Percentiles rank a stretch among this genome's conserved stretches.
Conservation (phyloP, 257 asterid species). For the Penstemon davidsonii region DNA sequence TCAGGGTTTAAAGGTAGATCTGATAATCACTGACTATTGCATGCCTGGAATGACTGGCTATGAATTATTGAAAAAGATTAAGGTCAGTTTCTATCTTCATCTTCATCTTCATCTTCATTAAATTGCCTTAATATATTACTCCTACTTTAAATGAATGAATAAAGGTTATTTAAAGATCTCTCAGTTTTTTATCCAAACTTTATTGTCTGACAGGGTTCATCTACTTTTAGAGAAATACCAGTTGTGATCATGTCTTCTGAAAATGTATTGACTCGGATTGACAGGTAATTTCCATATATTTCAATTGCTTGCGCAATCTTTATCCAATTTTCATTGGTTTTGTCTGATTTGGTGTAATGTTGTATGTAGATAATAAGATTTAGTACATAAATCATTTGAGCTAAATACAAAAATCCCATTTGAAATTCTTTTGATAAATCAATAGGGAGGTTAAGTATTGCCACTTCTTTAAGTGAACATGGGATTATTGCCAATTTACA, state of each 20-base stretch:
- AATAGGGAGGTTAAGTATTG: no score
- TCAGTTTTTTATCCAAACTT: no score
- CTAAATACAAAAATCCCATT: no score
- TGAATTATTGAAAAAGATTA: constrained; percentile 80
- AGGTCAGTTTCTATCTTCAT: constrained; percentile 40
- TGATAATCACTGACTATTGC: constrained; percentile 87
- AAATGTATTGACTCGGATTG: constrained; percentile 75
- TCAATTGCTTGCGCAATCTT: background rate
- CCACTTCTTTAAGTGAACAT: no score
- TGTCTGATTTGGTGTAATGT: background rate
- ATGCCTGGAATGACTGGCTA: constrained; percentile 98
- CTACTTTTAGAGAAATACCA: constrained; percentile 79
- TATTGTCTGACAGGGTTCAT: constrained; percentile 65
- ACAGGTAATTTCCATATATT: constrained; percentile 51
- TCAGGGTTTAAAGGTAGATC: constrained; percentile 83
- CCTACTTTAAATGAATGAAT: background rate
- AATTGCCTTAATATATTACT: background rate
- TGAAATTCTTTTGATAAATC: no score
- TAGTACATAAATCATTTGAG: no score
- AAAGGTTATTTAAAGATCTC: background rate
- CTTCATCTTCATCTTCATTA: background rate
- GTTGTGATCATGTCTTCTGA: constrained; percentile 98
- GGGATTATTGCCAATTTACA: no score
- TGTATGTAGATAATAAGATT: background rate
- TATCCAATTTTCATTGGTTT: background rate